phyloP scores from a whole-genome alignment of 208 protist genomes.

The Angomonas ambiguus region DNA sequence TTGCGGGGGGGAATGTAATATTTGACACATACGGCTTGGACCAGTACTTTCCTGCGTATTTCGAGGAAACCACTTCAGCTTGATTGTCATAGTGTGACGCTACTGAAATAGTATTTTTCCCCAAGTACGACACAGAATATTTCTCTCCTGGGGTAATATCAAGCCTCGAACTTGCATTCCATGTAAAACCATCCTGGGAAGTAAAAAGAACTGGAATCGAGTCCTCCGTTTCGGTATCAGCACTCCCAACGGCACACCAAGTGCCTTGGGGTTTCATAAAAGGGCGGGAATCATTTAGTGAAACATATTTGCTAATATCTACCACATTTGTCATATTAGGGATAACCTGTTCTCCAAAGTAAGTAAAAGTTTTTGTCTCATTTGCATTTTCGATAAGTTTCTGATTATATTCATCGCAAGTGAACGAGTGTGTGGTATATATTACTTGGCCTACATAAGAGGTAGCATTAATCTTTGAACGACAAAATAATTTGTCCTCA shows the following conservation, averaged over 20 bases:
- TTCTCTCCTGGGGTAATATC: background rate
- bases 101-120: background rate
- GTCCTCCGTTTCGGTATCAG: background rate
- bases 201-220: background rate
- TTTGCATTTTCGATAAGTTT: background rate
- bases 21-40: background rate
- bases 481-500: constrained; percentile 43
- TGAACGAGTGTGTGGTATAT: too few species aligned
- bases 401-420: too few species aligned
- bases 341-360: background rate
- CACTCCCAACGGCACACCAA: too few species aligned
- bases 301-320: constrained; percentile 1
- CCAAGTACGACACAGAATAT: background rate
- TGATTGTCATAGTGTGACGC: background rate
- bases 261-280: too few species aligned
- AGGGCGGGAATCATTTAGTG: too few species aligned
- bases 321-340: background rate
- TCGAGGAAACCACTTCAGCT: background rate
- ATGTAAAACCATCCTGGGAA: background rate
- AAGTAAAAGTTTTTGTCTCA: background rate
- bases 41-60: background rate
- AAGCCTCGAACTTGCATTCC: background rate
- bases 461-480: constrained; percentile 18
- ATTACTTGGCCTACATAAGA: too few species aligned
- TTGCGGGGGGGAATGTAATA: background rate